Evolutionary conservation across 2,329 filamentous ascomycete genomes (phyloP), one percentile per base, ranked within the genome.

Genomic region (Fusarium sp.): DNA sequence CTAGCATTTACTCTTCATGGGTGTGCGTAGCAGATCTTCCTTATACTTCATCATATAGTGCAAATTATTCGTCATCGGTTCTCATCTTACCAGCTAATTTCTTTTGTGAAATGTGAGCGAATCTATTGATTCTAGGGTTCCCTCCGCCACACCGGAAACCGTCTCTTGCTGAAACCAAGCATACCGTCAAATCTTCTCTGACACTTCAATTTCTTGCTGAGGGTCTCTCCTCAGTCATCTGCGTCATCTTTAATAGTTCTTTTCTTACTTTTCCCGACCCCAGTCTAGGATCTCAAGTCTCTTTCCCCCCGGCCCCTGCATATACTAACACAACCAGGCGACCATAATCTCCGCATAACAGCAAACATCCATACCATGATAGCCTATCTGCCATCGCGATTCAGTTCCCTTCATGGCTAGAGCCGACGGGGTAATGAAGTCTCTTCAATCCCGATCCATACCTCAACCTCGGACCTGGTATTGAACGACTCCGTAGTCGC

Each of bases 341-440:
- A 67, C 54, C 46, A 56, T 67, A 74, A 74, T 74, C 71, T 74
- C 72, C 72, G 71, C 60, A 57, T 51, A 37, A 61, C 42, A 61
- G 26, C 38, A 51, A 61, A 61, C 62, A 55, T 47, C 42, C 46
- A 51, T 62, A 45, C 42, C 42, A 30, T 13, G n/a, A 28, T 18
- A n/a, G 42, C 28, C 47, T 51, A 40, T 55, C 44, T 65, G 37
- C 49, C 67, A 67, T 72, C 72, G 58, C 67, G 71, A 64, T 72
- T 42, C 33, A 60, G 42, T 60, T 69, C 62, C 50, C 28, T 36
- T 59, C 45, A 58, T 60, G 46, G 56, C 33, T 52, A 57, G 58
- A 59, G 53, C 44, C 53, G 40, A 49, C 51, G 56, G 57, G 46
- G 34, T 56, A 42, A 44, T 52, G 54, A 62, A 60, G 57, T 61